phyloP scores from a whole-genome alignment of 257 asterid genomes.

The Mentha longifolia region DNA sequence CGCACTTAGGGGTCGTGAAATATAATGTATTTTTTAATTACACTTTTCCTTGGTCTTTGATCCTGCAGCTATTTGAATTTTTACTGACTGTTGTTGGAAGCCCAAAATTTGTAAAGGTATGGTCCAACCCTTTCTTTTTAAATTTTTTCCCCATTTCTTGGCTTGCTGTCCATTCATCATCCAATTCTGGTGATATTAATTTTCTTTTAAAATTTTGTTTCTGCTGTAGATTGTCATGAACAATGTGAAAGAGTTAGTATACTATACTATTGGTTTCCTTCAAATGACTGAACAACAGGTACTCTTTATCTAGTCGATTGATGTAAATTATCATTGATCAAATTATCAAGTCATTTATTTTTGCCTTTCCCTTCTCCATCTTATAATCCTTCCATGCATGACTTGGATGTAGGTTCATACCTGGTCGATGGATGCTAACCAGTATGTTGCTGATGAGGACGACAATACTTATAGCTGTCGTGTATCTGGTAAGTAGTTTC shows the following conservation, averaged over 20 bases:
- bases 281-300: conserved; percentile 99
- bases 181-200: conserved; percentile 27
- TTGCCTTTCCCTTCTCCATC: conserved; percentile 20
- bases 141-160: not conserved
- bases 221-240: conserved; percentile 59
- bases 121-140: conserved; percentile 28
- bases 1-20: conserved; percentile 20
- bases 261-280: conserved; percentile 83
- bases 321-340: conserved; percentile 11
- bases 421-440: conserved; percentile 96
- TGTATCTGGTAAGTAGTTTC: conserved; percentile 74
- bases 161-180: conserved; percentile 24
- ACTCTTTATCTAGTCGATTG: conserved; percentile 23
- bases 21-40: conserved; percentile 18
- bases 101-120: conserved; percentile 74
- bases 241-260: conserved; percentile 82
- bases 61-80: conserved; percentile 82
- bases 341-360: conserved; percentile 11
- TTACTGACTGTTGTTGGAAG: conserved; percentile 83
- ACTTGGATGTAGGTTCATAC: conserved; percentile 62
- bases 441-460: conserved; percentile 96
- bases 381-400: conserved; percentile 26
- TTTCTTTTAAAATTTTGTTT: not conserved
- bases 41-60: conserved; percentile 36
- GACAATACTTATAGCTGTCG: conserved; percentile 94